Base-by-base conservation (phyloP, 2,329 filamentous ascomycete species). In the Talaromyces amestolkiae region DNA sequence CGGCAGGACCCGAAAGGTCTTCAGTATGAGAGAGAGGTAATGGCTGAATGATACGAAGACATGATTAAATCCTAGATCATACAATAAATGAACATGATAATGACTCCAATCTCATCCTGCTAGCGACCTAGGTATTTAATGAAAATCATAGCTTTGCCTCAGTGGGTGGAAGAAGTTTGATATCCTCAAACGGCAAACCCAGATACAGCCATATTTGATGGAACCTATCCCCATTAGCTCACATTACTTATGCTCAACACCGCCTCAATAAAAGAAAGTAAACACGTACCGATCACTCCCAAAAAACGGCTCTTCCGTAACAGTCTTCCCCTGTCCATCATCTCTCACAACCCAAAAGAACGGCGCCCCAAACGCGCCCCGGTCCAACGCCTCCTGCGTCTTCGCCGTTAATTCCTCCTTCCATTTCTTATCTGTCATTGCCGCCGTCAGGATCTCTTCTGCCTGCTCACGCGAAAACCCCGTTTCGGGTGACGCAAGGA, bases 341-440 rank as follows among this genome's bases (percentile, higher is more conserved):
- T 39, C 74, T 70, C 89, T 86, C 19, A 81, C 83, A 3, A 88
- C 90, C 84, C 87, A 88, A 67, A 91, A 81, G 91, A 91, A 94
- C 1, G 91, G 91, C 59, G 87, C 86, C 0, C 91, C 91, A 76
- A 91, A 94, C 0, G 91, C 91, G 0, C 91, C 91, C 59, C 79
- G 80, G 43, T 86, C 84, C 17, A 91, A 75, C 0, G 86, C 89
- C 68, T 83, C 82, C 66, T 86, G 81, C 19, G 90, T 93, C 51
- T 83, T 83, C 5, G 77, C 79, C 66, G 84, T 83, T 33, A 92
- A 77, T n/a, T 73, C 77, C 65, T 83, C 76, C 72, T 87, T 87
- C 70, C 78, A 79, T 68, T 84, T 78, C 4, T 82, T 80, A 24
- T 81, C 81, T 7, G 73, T 77, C 0, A 84, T 81, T 0, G 83